Evolutionary conservation across 257 asterid genomes (phyloP).

Genomic region (Jacaranda mimosifolia): DNA sequence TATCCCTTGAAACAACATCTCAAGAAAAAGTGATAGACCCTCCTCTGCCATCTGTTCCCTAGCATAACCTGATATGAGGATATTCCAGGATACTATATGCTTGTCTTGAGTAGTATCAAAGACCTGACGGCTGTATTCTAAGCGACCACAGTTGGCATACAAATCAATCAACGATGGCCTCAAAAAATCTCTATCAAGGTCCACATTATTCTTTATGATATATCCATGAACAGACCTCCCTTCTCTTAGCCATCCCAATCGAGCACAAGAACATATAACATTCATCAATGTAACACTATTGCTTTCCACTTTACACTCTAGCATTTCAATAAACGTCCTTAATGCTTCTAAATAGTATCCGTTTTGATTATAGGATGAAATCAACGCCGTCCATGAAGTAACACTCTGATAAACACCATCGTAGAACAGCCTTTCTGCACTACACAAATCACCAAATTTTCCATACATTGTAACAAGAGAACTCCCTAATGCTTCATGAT

Average conservation of each 20-base stretch:
- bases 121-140: conserved; percentile 51
- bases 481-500: conserved; percentile 61
- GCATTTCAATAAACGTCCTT: conserved; percentile 56
- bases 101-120: conserved; percentile 55
- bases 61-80: conserved; percentile 83
- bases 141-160: conserved; percentile 74
- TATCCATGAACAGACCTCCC: conserved; percentile 83
- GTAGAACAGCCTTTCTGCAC: conserved; percentile 59
- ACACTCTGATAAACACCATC: conserved; percentile 46
- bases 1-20: conserved; percentile 64
- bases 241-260: conserved; percentile 69
- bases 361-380: conserved; percentile 80
- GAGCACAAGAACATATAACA: conserved; percentile 74
- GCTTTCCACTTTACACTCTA: conserved; percentile 47
- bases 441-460: conserved; percentile 67
- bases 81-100: conserved; percentile 78
- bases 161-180: conserved; percentile 80
- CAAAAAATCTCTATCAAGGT: conserved; percentile 59
- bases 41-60: conserved; percentile 60
- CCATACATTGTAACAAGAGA: conserved; percentile 93
- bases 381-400: conserved; percentile 78
- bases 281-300: conserved; percentile 82
- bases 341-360: conserved; percentile 64
- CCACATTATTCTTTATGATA: conserved; percentile 52
- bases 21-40: conserved; percentile 69